phyloP scores from a whole-genome alignment of 2,329 filamentous ascomycete species.

The Neofusicoccum cordaticola region DNA sequence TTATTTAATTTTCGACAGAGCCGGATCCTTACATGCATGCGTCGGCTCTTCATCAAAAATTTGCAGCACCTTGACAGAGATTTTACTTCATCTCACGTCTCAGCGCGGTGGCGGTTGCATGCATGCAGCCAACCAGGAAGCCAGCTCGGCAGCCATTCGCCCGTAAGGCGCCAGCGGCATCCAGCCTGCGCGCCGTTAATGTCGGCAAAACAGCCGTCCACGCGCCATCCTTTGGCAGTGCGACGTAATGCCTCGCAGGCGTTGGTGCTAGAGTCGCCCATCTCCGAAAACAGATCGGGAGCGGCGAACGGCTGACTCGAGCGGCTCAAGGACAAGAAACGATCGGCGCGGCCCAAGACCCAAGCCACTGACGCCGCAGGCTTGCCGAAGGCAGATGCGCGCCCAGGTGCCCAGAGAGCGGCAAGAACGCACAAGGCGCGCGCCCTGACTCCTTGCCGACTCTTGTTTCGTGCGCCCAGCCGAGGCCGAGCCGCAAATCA shows the following conservation, averaged over 20 bases:
- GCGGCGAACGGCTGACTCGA: not conserved
- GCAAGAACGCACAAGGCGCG: not conserved
- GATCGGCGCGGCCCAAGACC: not conserved
- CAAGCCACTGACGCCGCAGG: constrained; percentile 14
- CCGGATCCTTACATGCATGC: not conserved
- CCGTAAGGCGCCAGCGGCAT: not conserved
- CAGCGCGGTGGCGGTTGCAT: not conserved
- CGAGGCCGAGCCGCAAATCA: constrained; percentile 4
- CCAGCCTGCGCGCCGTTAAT: not conserved
- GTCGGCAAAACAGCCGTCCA: constrained; percentile 1
- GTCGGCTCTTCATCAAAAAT: not conserved
- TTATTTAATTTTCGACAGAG: not conserved
- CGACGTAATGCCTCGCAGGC: not conserved
- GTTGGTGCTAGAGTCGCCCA: not conserved
- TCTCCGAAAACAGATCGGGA: constrained; percentile 14
- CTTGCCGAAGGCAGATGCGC: not conserved
- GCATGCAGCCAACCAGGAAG: not conserved
- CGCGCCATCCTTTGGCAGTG: not conserved
- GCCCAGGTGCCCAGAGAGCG: not conserved
- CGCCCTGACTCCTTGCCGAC: not conserved
- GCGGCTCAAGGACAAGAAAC: not conserved
- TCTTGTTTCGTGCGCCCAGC: not conserved
- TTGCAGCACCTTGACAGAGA: not conserved
- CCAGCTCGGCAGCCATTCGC: not conserved
- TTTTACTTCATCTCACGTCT: constrained; percentile 13